Percentiles rank a stretch among this genome's conserved stretches.
These are phyloP conservation scores for Ceriops tagal DNA, from an alignment of 345 rosid genomes.

Conservation along the genomic window DNA sequence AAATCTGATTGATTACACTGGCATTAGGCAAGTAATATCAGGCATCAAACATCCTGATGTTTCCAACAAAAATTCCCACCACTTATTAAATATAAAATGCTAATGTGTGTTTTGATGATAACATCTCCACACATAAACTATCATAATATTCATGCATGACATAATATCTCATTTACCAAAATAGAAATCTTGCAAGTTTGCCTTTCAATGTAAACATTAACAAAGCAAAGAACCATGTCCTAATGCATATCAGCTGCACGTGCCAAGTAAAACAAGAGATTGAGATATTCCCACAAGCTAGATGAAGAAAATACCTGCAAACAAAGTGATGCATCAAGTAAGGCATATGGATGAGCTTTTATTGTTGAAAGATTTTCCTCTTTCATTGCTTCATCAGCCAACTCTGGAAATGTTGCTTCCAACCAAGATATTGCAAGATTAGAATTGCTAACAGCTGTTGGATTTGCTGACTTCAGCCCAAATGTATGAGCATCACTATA, in stretches of 20 bases:
- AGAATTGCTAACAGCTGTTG: conserved; percentile 63
- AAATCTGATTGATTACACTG: background rate
- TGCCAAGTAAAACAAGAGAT: background rate
- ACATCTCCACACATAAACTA: too few relatives aligned
- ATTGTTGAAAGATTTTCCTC: conserved; percentile 40
- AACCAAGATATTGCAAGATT: conserved; percentile 83
- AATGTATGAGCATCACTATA: conserved; percentile 71
- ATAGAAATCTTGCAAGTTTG: too few relatives aligned
- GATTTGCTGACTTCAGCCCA: conserved; percentile 66
- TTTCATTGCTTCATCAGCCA: conserved; percentile 49
- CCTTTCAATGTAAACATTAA: too few relatives aligned
- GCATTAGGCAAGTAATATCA: background rate
- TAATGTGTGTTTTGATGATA: too few relatives aligned
- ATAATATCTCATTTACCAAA: too few relatives aligned
- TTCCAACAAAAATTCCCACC: too few relatives aligned
- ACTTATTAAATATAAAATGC: too few relatives aligned
- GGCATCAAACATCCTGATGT: too few relatives aligned
- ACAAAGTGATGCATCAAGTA: conserved; percentile 82
- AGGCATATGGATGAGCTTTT: conserved; percentile 69
- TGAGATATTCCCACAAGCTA: too few relatives aligned
- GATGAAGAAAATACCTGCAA: conserved; percentile 58
- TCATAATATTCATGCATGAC: too few relatives aligned
- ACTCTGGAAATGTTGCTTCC: conserved; percentile 87
- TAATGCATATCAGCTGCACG: background rate
- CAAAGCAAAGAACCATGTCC: too few relatives aligned